Evolutionary conservation across 2,329 filamentous ascomycete species (phyloP).

Genomic region (Aspergillus uvarum): DNA sequence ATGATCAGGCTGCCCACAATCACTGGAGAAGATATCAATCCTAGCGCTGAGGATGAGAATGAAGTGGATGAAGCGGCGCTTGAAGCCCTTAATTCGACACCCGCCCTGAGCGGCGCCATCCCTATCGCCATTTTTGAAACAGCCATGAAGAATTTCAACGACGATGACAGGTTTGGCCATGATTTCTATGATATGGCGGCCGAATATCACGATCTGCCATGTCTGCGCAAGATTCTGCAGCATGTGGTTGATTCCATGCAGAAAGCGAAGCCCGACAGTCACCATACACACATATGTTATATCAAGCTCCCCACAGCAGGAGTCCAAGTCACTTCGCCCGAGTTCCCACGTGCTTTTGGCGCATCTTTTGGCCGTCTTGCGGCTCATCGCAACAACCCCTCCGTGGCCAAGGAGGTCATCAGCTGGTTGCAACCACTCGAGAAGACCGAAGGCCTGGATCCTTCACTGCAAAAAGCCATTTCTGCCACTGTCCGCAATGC

Average conservation of each 20-base stretch:
- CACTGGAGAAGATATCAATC: slow-evolving; percentile 62
- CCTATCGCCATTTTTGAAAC: slow-evolving; percentile 89
- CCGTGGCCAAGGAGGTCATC: slow-evolving; percentile 49
- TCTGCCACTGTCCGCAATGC: slow-evolving; percentile 38
- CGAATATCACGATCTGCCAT: slow-evolving; percentile 65
- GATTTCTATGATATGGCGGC: slow-evolving; percentile 79
- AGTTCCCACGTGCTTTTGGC: slow-evolving; percentile 71
- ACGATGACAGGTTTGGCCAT: slow-evolving; percentile 64
- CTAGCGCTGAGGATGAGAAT: slow-evolving; percentile 53
- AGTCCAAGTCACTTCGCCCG: slow-evolving; percentile 60
- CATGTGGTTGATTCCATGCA: slow-evolving; percentile 68
- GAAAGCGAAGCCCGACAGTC: slow-evolving; percentile 58
- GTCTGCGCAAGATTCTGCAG: slow-evolving; percentile 65
- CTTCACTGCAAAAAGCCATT: slow-evolving; percentile 55
- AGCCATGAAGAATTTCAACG: slow-evolving; percentile 73
- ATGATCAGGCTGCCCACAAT: slow-evolving; percentile 60
- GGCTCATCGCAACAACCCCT: slow-evolving; percentile 44
- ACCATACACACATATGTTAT: slow-evolving; percentile 67
- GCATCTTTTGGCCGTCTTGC: slow-evolving; percentile 64
- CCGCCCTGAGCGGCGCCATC: slow-evolving; percentile 88
- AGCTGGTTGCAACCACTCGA: slow-evolving; percentile 51
- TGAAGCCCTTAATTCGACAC: slow-evolving; percentile 66
- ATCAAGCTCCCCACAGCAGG: slow-evolving; percentile 70
- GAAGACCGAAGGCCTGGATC: slow-evolving; percentile 50
- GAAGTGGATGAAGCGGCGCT: slow-evolving; percentile 57